Conservation (phyloP, 257 asterid genomes). For the Ajuga chamaepitys region DNA sequence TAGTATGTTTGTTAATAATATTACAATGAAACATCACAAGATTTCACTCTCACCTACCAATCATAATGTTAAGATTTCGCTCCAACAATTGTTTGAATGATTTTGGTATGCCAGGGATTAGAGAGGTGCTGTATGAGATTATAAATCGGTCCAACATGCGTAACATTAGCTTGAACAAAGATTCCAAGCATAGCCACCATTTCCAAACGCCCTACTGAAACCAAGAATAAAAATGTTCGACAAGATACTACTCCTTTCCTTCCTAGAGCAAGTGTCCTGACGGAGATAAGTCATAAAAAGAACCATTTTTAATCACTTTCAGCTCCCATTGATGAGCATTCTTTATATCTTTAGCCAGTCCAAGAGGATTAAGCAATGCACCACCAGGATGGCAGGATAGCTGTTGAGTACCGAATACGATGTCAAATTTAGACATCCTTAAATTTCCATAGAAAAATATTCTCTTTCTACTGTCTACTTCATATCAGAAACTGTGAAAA, state of each 20-base stretch:
- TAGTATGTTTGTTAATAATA: too few relatives aligned
- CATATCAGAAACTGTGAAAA: background rate
- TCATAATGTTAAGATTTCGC: conserved; percentile 32
- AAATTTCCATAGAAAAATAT: background rate
- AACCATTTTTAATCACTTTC: conserved; percentile 89
- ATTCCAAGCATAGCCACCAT: conserved; percentile 88
- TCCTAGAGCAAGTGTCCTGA: too few relatives aligned
- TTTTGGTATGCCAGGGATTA: conserved; percentile 78
- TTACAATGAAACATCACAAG: too few relatives aligned
- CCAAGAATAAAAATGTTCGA: too few relatives aligned
- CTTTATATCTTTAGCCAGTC: conserved; percentile 78
- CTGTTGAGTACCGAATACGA: conserved; percentile 24
- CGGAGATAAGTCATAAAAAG: background rate
- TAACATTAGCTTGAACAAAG: conserved; percentile 78
- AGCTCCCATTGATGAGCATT: conserved; percentile 80
- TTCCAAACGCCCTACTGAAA: conserved; percentile 79
- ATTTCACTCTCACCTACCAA: too few relatives aligned
- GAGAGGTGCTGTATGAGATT: conserved; percentile 70
- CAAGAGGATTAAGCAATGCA: conserved; percentile 83
- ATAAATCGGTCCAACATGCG: conserved; percentile 82
- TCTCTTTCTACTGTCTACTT: background rate
- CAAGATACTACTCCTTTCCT: too few relatives aligned
- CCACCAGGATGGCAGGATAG: conserved; percentile 96
- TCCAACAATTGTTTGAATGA: conserved; percentile 50
- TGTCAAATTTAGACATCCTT: background rate